A percentile compares a stretch with the other conserved stretches of the same genome.
phyloP scores from a whole-genome alignment of 352 stramenopile genomes.

The Globisporangium irregulare region DNA sequence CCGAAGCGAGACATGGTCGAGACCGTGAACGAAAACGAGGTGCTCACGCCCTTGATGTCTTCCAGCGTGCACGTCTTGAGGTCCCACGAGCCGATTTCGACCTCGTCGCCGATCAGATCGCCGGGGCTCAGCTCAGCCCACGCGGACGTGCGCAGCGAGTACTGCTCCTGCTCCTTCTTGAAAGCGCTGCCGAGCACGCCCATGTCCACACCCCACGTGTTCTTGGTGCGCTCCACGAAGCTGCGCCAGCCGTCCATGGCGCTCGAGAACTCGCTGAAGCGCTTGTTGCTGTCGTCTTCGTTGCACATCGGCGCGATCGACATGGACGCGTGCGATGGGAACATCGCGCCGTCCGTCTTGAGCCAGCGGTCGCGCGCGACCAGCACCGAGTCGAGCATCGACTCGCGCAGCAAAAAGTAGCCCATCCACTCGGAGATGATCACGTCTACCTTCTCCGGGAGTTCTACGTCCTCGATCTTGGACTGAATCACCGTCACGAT shows the following conservation, averaged over 20 bases:
- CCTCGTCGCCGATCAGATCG: conserved; percentile 83
- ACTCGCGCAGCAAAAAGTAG: conserved; percentile 99
- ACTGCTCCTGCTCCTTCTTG: conserved; percentile 87
- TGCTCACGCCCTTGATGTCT: conserved; percentile 75
- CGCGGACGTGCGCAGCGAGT: conserved; percentile 82
- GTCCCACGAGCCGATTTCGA: conserved; percentile 79
- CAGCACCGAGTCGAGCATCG: conserved; percentile 99
- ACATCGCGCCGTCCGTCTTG: conserved; percentile 96
- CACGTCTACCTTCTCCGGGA: conserved; percentile 98
- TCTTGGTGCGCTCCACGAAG: conserved; percentile 91
- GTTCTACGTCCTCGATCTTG: conserved; percentile 97
- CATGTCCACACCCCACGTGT: conserved; percentile 98
- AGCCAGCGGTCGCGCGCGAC: conserved; percentile 96
- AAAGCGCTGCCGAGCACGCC: conserved; percentile 85
- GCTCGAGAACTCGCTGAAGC: conserved; percentile 78
- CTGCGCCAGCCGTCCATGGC: conserved; percentile 84
- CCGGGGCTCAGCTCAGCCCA: conserved; percentile 73
- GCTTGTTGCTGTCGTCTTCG: conserved; percentile 88
- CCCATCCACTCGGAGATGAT: conserved; percentile 99
- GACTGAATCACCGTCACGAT: conserved; percentile 98
- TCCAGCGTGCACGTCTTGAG: conserved; percentile 84
- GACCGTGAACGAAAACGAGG: conserved; percentile 74
- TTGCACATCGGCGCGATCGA: conserved; percentile 96
- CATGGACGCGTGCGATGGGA: conserved; percentile 98
- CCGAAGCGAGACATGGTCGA: conserved; percentile 87